Evolutionary conservation across 78 protist genomes (phyloP).

Genomic region (Dictyostelium intermedium): DNA sequence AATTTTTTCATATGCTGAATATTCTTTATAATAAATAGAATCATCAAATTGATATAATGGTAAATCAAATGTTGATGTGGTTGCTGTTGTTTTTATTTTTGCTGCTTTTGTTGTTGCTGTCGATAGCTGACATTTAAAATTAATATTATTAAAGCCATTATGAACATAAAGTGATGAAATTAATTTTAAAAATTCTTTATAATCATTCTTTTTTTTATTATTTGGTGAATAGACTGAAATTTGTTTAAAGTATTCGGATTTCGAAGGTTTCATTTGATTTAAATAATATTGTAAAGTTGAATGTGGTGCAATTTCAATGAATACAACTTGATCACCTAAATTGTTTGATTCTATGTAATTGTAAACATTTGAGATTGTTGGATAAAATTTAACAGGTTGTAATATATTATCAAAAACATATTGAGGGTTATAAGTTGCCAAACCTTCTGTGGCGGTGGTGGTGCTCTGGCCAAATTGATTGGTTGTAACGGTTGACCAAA

Average conservation of each 20-base stretch:
- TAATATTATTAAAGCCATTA: background rate
- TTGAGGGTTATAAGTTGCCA: background rate
- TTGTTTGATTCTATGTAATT: background rate
- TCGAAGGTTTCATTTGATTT: background rate
- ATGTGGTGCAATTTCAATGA: slow-evolving; percentile 34
- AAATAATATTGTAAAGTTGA: background rate
- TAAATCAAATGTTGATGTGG: background rate
- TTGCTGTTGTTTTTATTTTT: background rate
- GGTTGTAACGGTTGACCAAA: background rate
- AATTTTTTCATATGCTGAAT: background rate
- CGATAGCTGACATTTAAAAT: background rate
- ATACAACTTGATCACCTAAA: background rate
- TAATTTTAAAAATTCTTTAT: background rate
- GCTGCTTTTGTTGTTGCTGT: background rate
- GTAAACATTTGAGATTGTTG: background rate
- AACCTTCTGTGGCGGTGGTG: too few relatives aligned
- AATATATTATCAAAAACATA: background rate
- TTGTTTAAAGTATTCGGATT: background rate
- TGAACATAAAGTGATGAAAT: background rate
- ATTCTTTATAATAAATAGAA: background rate
- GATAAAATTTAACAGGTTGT: background rate
- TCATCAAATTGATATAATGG: slow-evolving; percentile 32
- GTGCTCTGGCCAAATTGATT: too few relatives aligned
- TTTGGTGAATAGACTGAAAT: background rate
- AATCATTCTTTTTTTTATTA: slow-evolving; percentile 9